phyloP scores from a whole-genome alignment of 257 asterid genomes.

The Forsythia viridissima region DNA sequence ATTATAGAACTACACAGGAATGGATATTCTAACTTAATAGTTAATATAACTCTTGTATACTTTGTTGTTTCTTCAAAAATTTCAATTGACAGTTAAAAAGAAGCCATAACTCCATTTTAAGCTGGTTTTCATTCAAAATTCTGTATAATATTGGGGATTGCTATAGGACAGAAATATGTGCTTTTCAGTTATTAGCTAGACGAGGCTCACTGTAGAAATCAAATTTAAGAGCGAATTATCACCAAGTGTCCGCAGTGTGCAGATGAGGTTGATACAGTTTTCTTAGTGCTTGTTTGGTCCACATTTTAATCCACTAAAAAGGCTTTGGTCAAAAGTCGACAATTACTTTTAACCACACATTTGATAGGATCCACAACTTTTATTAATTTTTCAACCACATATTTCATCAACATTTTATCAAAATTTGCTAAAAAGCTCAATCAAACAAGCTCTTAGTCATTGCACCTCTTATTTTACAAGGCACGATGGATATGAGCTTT shows the following conservation, averaged over 20 bases:
- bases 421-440: no score
- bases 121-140: conserved; percentile 2
- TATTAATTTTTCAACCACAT: no score
- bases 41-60: conserved; percentile 6
- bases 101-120: conserved; percentile 1
- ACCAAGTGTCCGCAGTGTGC: no score
- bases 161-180: conserved; percentile 4
- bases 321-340: no score
- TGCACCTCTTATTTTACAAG: neutral
- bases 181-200: neutral
- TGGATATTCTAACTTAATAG: neutral
- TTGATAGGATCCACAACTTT: no score
- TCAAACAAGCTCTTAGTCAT: neutral
- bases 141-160: conserved; percentile 1
- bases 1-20: neutral
- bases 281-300: neutral
- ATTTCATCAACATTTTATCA: no score
- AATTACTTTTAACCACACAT: no score
- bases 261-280: neutral
- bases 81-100: conserved; percentile 15
- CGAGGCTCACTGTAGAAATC: no score
- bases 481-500: neutral
- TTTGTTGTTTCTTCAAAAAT: neutral
- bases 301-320: no score
- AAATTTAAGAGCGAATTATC: no score